Conservation (phyloP, 805 yeast species). For the Kodamaea kaohsiungensis region DNA sequence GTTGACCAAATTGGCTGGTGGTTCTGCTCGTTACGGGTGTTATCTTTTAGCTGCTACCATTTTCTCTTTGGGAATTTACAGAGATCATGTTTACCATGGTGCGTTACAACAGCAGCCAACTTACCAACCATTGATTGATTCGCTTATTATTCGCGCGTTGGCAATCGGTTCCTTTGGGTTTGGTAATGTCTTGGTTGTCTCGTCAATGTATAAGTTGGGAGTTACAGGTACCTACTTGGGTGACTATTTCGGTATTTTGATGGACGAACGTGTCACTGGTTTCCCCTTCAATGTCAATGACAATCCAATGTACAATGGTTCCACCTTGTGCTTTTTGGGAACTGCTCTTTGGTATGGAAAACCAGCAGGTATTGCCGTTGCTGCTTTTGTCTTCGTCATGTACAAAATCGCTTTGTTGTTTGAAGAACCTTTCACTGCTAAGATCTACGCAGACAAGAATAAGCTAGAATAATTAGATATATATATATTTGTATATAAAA, state of each 20-base stretch:
- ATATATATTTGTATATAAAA: background rate
- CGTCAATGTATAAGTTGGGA: constrained; percentile 91
- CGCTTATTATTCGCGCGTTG: constrained; percentile 39
- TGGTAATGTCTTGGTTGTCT: constrained; percentile 79
- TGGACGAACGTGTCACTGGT: constrained; percentile 84
- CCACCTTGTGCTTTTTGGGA: constrained; percentile 85
- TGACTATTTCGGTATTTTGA: constrained; percentile 94
- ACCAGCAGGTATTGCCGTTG: constrained; percentile 81
- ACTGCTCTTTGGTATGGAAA: constrained; percentile 85
- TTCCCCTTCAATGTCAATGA: constrained; percentile 91
- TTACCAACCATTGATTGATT: constrained; percentile 50
- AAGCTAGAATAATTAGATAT: constrained; percentile 11
- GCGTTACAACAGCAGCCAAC: constrained; percentile 76
- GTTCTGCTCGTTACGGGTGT: constrained; percentile 68
- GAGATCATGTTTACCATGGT: constrained; percentile 73
- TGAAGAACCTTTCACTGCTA: constrained; percentile 96
- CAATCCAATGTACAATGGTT: constrained; percentile 97
- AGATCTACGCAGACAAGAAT: constrained; percentile 71
- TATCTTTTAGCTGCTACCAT: constrained; percentile 81
- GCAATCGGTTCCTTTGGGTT: constrained; percentile 58
- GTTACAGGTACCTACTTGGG: constrained; percentile 96
- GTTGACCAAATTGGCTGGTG: constrained; percentile 72
- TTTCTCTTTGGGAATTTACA: constrained; percentile 77
- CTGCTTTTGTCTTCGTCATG: constrained; percentile 75
- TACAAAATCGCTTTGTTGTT: constrained; percentile 80